These are phyloP conservation scores for Cymbidium sinense DNA, from an alignment of 106 monocot genomes.

Conservation along the genomic window DNA sequence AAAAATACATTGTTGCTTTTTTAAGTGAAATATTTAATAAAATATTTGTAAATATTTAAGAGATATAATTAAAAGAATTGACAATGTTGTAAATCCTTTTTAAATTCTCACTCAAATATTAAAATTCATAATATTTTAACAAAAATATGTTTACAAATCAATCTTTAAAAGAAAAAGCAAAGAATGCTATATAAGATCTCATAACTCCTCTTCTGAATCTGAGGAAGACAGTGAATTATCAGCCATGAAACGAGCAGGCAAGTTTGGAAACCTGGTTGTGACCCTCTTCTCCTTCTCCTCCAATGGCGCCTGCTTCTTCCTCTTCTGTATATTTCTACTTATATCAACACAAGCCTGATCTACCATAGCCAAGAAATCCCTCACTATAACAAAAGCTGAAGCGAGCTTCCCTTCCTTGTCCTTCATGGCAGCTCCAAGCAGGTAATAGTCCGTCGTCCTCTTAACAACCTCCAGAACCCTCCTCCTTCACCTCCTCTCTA, in stretches of 20 bases:
- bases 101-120: too few species aligned
- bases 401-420: slow-evolving; percentile 19
- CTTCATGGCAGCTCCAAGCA: slow-evolving; percentile 28
- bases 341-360: slow-evolving; percentile 55
- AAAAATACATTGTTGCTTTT: too few species aligned
- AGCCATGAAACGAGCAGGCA: slow-evolving; percentile 56
- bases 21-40: too few species aligned
- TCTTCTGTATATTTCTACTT: slow-evolving; percentile 42
- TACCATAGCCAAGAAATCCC: slow-evolving; percentile 51
- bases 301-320: slow-evolving; percentile 18
- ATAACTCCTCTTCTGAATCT: slow-evolving; percentile 36
- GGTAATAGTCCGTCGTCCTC: slow-evolving; percentile 64
- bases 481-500: slow-evolving; percentile 15
- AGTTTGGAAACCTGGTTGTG: slow-evolving; percentile 41
- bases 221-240: slow-evolving; percentile 32
- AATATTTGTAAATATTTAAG: too few species aligned
- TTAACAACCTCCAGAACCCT: slow-evolving; percentile 46
- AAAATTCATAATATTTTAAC: too few species aligned
- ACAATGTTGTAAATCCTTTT: too few species aligned
- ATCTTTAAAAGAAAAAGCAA: too few species aligned
- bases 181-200: too few species aligned
- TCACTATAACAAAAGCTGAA: slow-evolving; percentile 55
- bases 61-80: too few species aligned
- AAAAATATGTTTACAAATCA: too few species aligned
- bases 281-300: slow-evolving; percentile 23